Evolutionary conservation across 192 early-diverging fungal species (phyloP), one percentile per base, ranked within the genome.

Genomic region (Pecoramyces ruminantium): DNA sequence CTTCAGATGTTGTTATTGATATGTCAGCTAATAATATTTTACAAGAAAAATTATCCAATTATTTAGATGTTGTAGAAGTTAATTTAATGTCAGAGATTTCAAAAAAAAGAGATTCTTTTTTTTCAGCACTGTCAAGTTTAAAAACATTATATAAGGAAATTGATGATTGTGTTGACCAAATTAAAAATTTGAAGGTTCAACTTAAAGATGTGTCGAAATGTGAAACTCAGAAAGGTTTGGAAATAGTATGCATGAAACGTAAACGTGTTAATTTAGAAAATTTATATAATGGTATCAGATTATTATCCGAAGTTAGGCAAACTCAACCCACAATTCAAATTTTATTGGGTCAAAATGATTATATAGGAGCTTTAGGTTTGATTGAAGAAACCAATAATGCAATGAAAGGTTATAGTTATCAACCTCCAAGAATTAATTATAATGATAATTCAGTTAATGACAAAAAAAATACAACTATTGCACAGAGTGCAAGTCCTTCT

Each of bases 31-130:
- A 93, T 80, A 86, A 86, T 13, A 88, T 90, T 16, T 87, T 98
- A 78, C 96, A 98, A 86, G 95, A 97, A 51, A 93, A 95, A 29
- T 87, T 99, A 34, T 93, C 95, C 0, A 89, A 92, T 79, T 95
- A 96, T 81, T 87, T 96, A 81, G 98, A 99, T 83, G 93, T 93
- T 0, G 95, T 98, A 4, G 97, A 99, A 83, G 92, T 94, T 4
- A 96, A 98, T 81, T 85, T 99, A 29, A 92, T 96, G 28, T 93
- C 92, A 77, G 98, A 99, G 83, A 99, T 99, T 67, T 96, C 96
- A 38, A 89, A 92, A 28, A 87, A 97, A 29, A 96, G 95, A n/a
- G 90, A 92, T 14, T 96, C 97, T 0, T 99, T 99, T 83, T 99
- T 99, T 84, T 92, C 93, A 30, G 97, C 98, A 0, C 86, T 99